Base-by-base conservation (phyloP, 2,329 filamentous ascomycete genomes). In the Aspergillus pseudoglaucus region DNA sequence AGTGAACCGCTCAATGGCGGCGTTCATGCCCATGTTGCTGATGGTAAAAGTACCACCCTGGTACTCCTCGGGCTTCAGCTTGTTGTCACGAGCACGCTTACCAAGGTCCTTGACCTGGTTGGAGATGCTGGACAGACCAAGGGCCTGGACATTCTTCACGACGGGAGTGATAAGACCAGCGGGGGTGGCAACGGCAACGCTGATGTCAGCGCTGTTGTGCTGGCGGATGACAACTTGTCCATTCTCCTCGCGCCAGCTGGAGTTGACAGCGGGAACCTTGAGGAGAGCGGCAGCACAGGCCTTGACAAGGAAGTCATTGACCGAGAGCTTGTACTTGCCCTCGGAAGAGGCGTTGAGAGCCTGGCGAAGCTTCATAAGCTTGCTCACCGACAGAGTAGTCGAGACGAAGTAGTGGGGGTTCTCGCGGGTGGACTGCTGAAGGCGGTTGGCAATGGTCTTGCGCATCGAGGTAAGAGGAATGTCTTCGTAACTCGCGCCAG, bases 11-110 rank as follows among this genome's bases (percentile, higher is more conserved):
- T 97, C 90, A 54, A 98, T 85, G 44, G 93, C 91, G 42, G 84
- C 67, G 82, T 98, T 98, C 93, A 98, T 98, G 73, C 93, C 93
- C 93, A 98, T 95, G 83, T 98, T 98, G 76, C 88, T 95, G 75
- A 98, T 97, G 72, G 91, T 96, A 76, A 98, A 95, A 69, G 89
- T 95, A 70, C 93, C 93, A 48, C 93, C 93, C 80, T 96, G 91
- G 83, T 95, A 98, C 76, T 98, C 90, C 73, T 98, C 91, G 42
- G 93, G 93, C 85, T 97, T 97, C 63, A 98, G 87, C 84, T 97
- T 98, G 75, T 88, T 88, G 61, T 97, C 93, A 53, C 90, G 84
- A 54, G 93, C 93, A 69, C 89, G 88, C 83, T 95, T 95, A 68
- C 90, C 90, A 47, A 98, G 87, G 66, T 95, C 90, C 80, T 97